Percentiles rank a stretch among this genome's conserved stretches.
Conservation (phyloP, 345 rosid genomes). For the Dipteronia dyeriana region DNA sequence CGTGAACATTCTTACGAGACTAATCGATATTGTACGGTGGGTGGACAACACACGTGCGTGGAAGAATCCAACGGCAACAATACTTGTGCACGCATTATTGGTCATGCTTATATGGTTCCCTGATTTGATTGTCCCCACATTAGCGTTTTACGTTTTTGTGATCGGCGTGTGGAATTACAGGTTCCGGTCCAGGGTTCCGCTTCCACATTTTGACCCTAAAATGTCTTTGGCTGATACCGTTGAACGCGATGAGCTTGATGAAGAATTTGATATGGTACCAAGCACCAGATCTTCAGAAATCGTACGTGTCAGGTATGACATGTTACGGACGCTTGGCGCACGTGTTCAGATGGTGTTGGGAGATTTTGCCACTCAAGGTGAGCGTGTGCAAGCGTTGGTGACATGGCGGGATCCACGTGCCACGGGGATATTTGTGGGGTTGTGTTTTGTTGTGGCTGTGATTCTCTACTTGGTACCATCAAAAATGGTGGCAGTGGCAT, state of each 20-base stretch:
- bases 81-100: slow-evolving; percentile 72
- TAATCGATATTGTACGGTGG: slow-evolving; percentile 70
- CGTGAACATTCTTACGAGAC: slow-evolving; percentile 55
- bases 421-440: slow-evolving; percentile 67
- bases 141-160: slow-evolving; percentile 69
- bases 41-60: slow-evolving; percentile 73
- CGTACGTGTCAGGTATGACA: slow-evolving; percentile 54
- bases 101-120: slow-evolving; percentile 83
- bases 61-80: slow-evolving; percentile 74
- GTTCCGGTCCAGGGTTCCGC: slow-evolving; percentile 48
- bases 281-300: slow-evolving; percentile 53
- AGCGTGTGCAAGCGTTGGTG: slow-evolving; percentile 73
- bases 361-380: slow-evolving; percentile 76
- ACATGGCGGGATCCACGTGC: slow-evolving; percentile 89
- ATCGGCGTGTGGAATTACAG: slow-evolving; percentile 82
- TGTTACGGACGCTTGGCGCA: slow-evolving; percentile 50
- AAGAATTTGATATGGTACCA: slow-evolving; percentile 72
- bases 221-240: slow-evolving; percentile 60
- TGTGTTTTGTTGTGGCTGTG: slow-evolving; percentile 75
- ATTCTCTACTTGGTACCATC: slow-evolving; percentile 68
- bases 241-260: slow-evolving; percentile 64
- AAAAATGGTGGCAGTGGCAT: slow-evolving; percentile 86
- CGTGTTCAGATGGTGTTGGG: slow-evolving; percentile 69
- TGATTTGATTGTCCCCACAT: slow-evolving; percentile 68
- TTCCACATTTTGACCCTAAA: slow-evolving; percentile 73